Evolutionary conservation across 140 eudicot species (phyloP), one percentile per base, ranked within the genome.

Genomic region (Cichorium intybus): DNA sequence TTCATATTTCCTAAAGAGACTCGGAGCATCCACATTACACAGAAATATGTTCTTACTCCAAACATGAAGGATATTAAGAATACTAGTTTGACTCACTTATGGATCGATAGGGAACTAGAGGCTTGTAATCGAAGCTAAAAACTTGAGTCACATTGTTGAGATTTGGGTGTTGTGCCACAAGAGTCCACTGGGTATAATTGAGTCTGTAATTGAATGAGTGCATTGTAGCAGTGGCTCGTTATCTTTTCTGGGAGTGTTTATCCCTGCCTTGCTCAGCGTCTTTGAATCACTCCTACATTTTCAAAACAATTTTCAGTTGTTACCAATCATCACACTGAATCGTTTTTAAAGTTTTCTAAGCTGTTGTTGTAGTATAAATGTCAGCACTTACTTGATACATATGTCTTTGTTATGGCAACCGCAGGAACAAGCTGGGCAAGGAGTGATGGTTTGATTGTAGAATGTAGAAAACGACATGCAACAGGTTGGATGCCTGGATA

Each of bases 71-170:
- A 23, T 4, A 15, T 55, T 68, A 24, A 68, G 14, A 60, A 66
- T n/a, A n/a, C n/a, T 35, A 35, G 4, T 49, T 37, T 21, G 23
- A 60, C 96, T 87, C 63, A 91, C 97, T 91, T 70, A 87, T 81
- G 67, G 97, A 87, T 64, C 79, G 76, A 33, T 84, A 91, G 4
- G 97, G 96, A 47, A 83, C 84, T 4, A 91, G 79, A 29, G 97
- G 96, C 82, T 87, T 91, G 82, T 87, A 91, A 68, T 85, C 87
- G 29, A 91, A 91, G 91, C 97, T 91, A 72, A 91, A 91, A 59
- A 91, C 97, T 82, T 91, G 95, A 6, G 96, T 91, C 53, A 91
- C 95, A 51, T 91, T 91, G 83, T 87, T 83, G 70, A 91, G 91
- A 76, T 87, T 91, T 1, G 97, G 97, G 64, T 91, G 97, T 64